Evolutionary conservation across 2,329 filamentous ascomycete genomes (phyloP).

Genomic region (Cucurbitaria berberidis): DNA sequence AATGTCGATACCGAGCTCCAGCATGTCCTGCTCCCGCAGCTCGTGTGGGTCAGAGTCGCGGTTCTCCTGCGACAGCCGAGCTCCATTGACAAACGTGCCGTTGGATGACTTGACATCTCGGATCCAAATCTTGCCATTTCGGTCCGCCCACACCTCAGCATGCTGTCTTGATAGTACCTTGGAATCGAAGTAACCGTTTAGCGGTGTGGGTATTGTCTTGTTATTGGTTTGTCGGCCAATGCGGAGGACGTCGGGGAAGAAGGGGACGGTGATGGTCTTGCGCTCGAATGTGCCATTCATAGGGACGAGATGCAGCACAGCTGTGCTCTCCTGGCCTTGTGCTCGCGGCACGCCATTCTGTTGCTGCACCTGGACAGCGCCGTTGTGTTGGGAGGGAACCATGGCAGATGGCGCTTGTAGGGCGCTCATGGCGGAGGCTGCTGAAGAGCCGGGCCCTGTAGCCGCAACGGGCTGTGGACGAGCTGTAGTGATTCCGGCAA

Average conservation of each 20-base stretch:
- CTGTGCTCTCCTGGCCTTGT: constrained; percentile 65
- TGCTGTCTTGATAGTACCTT: constrained; percentile 97
- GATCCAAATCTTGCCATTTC: constrained; percentile 89
- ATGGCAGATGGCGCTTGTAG: constrained; percentile 67
- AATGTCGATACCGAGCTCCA: constrained; percentile 97
- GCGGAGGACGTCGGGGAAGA: constrained; percentile 88
- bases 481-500: constrained; percentile 66
- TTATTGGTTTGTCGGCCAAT: constrained; percentile 97
- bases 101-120: constrained; percentile 98
- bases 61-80: constrained; percentile 89
- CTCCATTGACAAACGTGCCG: constrained; percentile 95
- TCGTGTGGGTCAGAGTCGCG: constrained; percentile 96
- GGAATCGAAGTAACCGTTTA: constrained; percentile 96
- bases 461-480: constrained; percentile 67
- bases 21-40: constrained; percentile 84
- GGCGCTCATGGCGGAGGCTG: constrained; percentile 67
- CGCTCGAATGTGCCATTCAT: constrained; percentile 97
- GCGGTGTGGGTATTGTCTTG: constrained; percentile 87
- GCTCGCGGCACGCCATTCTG: constrained; percentile 62
- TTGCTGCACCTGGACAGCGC: constrained; percentile 63
- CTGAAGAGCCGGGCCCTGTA: constrained; percentile 63
- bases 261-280: constrained; percentile 94
- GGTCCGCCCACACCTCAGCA: constrained; percentile 91
- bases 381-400: constrained; percentile 71
- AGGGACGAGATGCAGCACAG: constrained; percentile 83